Percentiles rank a stretch among this genome's conserved stretches.
phyloP scores from a whole-genome alignment of 768 basidiomycete species.

The Cubamyces sp. region DNA sequence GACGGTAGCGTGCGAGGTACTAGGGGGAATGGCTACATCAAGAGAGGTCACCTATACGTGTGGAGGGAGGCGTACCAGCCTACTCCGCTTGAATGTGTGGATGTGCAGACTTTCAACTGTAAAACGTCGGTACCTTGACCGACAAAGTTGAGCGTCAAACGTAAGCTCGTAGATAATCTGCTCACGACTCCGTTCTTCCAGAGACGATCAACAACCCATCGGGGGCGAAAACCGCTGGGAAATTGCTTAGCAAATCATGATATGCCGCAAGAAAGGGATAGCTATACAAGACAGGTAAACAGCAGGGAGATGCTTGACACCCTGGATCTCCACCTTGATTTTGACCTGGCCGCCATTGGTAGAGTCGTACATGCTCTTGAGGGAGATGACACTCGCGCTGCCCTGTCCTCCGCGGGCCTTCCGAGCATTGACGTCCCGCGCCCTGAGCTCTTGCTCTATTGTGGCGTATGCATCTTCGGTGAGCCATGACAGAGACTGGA shows the following conservation, averaged over 20 bases:
- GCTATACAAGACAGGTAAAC: conserved; percentile 45
- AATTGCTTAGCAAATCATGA: neutral
- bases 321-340: conserved; percentile 48
- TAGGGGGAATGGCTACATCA: neutral
- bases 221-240: conserved; percentile 34
- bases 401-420: conserved; percentile 3
- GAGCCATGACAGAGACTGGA: conserved; percentile 53
- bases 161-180: neutral
- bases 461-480: conserved; percentile 46
- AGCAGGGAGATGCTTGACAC: conserved; percentile 44
- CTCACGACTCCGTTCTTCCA: conserved; percentile 34
- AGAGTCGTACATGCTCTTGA: conserved; percentile 34
- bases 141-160: conserved; percentile 8
- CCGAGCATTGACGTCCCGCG: conserved; percentile 38
- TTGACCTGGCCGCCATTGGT: conserved; percentile 21
- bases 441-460: conserved; percentile 49
- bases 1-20: conserved; percentile 56
- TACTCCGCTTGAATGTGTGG: conserved; percentile 45
- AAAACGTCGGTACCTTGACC: conserved; percentile 46
- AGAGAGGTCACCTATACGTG: neutral
- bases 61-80: conserved; percentile 29
- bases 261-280: neutral
- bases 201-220: conserved; percentile 39
- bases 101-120: conserved; percentile 51
- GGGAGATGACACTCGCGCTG: conserved; percentile 37